Evolutionary conservation across 495 filamentous ascomycete species (phyloP), one percentile per base, ranked within the genome.

Genomic region (Hypoxylon cercidicola): DNA sequence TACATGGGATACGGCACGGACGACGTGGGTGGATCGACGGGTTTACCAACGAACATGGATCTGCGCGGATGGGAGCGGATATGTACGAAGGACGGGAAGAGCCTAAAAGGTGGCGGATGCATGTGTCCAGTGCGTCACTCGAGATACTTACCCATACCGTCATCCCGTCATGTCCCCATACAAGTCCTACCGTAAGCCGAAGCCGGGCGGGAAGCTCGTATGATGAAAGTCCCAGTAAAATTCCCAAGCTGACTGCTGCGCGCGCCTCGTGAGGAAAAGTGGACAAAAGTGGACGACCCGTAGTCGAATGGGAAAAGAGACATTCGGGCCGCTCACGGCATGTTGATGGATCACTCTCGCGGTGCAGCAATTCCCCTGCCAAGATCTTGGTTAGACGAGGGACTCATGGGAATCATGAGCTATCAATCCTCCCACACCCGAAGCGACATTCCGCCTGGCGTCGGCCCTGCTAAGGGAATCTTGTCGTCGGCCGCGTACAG

Each of bases 41-140:
- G 57, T 62, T 55, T 60, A 58, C 62, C 66, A 69, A 64, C 61
- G 56, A 69, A 69, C 66, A 62, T 68, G 66, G 66, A 69, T 69
- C 66, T 64, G 66, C 66, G 55, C 60, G 66, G 62, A 69, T 69
- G 61, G 56, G 66, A 61, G 66, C 66, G 66, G 66, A 69, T 69
- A 69, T 69, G 66, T 65, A 69, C 61, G 66, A 69, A 69, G 66
- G 40, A 53, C 66, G 66, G 66, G 66, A 69, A 65, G 66, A 69
- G 66, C 66, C 66, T 69, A 69, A 69, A 68, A 65, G 66, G 60
- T 65, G 66, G 62, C 61, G 66, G 66, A 61, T 69, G 57, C 62
- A 61, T 61, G 66, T 61, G 55, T 60, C 21, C 55, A 68, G 60
- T 68, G 65, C 55, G 51, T 69, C 56, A 54, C 60, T 53, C 16